Conservation (phyloP, 1,139 yeast species). For the Insectozyma bohioensis region DNA sequence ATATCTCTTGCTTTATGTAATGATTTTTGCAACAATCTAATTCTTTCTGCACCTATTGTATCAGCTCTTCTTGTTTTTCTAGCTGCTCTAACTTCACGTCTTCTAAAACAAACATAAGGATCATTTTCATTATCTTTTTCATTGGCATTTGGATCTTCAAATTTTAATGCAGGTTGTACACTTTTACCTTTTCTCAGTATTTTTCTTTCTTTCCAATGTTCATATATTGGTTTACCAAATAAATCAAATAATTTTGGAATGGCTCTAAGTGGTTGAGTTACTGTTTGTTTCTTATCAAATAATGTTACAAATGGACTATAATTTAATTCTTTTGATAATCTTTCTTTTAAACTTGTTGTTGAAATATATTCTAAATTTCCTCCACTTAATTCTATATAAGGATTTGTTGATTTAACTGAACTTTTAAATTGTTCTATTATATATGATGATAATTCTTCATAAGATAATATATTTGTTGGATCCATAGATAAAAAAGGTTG, state of each 20-base stretch:
- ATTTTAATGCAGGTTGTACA: constrained; percentile 73
- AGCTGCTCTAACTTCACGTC: constrained; percentile 93
- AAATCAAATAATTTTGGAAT: constrained; percentile 53
- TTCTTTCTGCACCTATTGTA: constrained; percentile 81
- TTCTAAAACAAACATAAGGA: constrained; percentile 93
- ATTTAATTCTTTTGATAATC: constrained; percentile 39
- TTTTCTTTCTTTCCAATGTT: constrained; percentile 80
- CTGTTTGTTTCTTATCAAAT: constrained; percentile 47
- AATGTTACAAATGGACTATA: constrained; percentile 42
- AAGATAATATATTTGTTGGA: constrained; percentile 71
- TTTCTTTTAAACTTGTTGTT: constrained; percentile 39
- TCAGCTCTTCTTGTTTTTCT: constrained; percentile 97
- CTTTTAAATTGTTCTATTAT: constrained; percentile 36
- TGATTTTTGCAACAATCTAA: constrained; percentile 72
- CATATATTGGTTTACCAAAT: constrained; percentile 70
- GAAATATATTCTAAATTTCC: constrained; percentile 36
- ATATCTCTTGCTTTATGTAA: constrained; percentile 75
- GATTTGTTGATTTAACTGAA: constrained; percentile 26
- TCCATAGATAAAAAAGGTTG: constrained; percentile 90
- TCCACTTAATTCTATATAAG: constrained; percentile 28
- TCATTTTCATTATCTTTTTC: constrained; percentile 89
- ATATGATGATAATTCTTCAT: constrained; percentile 62
- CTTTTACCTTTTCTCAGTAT: constrained; percentile 68
- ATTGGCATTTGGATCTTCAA: constrained; percentile 73
- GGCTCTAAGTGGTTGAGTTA: constrained; percentile 36